Evolutionary conservation across 208 protist genomes (phyloP).

Genomic region (Leishmania tarentolae): DNA sequence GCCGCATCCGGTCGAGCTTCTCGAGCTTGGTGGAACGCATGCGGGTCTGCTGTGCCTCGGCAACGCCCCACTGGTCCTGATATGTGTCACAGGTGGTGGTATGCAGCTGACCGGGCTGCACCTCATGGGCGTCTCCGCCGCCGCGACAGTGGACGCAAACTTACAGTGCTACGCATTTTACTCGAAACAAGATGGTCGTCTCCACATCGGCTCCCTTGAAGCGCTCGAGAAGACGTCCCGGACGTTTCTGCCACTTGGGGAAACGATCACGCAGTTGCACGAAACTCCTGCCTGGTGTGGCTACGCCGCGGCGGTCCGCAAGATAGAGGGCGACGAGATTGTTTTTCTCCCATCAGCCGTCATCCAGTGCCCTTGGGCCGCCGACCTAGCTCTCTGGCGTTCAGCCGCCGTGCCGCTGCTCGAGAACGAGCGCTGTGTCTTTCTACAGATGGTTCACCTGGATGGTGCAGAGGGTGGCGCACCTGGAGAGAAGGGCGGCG

Average conservation of each 20-base stretch:
- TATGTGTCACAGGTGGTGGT: conserved; percentile 30
- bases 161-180: conserved; percentile 31
- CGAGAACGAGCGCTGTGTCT: conserved; percentile 85
- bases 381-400: conserved; percentile 12
- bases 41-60: conserved; percentile 61
- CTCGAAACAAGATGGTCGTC: conserved; percentile 24
- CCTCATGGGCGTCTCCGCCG: conserved; percentile 23
- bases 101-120: conserved; percentile 28
- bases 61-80: conserved; percentile 56
- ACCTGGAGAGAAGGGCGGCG: conserved; percentile 3
- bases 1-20: conserved; percentile 54
- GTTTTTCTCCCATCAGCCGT: conserved; percentile 41
- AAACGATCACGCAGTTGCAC: conserved; percentile 72
- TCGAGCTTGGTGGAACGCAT: conserved; percentile 32
- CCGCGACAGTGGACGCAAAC: conserved; percentile 26
- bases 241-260: conserved; percentile 44
- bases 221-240: conserved; percentile 52
- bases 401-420: conserved; percentile 42
- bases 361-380: conserved; percentile 34
- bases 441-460: conserved; percentile 60
- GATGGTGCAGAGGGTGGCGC: conserved; percentile 10
- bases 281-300: conserved; percentile 56
- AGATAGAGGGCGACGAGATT: conserved; percentile 63
- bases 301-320: conserved; percentile 56
- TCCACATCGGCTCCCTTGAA: conserved; percentile 43